Conservation (phyloP, 2,329 filamentous ascomycete species). For the Stagonosporopsis tanaceti region DNA sequence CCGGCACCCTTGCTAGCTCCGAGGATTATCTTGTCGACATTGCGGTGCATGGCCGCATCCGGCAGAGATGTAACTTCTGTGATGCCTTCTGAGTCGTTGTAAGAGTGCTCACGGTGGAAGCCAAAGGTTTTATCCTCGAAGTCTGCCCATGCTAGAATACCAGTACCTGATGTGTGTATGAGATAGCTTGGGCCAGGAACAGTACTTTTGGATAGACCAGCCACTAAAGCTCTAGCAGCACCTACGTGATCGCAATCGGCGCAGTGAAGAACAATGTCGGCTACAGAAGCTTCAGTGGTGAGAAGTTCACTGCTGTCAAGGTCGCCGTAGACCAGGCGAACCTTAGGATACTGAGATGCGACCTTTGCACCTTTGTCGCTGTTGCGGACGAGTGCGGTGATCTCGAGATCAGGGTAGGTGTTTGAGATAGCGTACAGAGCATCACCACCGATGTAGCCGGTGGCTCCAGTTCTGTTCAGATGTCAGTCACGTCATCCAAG, state of each 20-base stretch:
- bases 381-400: conserved; percentile 60
- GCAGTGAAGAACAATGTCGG: conserved; percentile 48
- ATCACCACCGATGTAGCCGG: conserved; percentile 46
- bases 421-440: conserved; percentile 48
- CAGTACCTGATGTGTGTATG: conserved; percentile 65
- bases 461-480: conserved; percentile 37
- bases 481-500: not conserved
- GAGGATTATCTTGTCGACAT: conserved; percentile 74
- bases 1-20: conserved; percentile 55
- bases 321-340: conserved; percentile 61
- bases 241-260: conserved; percentile 40
- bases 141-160: conserved; percentile 63
- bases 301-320: conserved; percentile 40
- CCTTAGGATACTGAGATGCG: conserved; percentile 55
- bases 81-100: conserved; percentile 68
- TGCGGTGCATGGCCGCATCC: conserved; percentile 66
- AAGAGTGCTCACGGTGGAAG: conserved; percentile 57
- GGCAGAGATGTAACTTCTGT: conserved; percentile 64
- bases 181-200: conserved; percentile 52
- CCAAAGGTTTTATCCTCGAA: conserved; percentile 56
- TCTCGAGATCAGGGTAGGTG: conserved; percentile 58
- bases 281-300: conserved; percentile 37
- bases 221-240: conserved; percentile 36
- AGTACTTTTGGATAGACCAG: conserved; percentile 52
- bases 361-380: conserved; percentile 58